Percentiles rank a stretch among this genome's conserved stretches.
These are phyloP conservation scores for Bipolaris cookei DNA, from an alignment of 2,329 filamentous ascomycete genomes.

Conservation along the genomic window DNA sequence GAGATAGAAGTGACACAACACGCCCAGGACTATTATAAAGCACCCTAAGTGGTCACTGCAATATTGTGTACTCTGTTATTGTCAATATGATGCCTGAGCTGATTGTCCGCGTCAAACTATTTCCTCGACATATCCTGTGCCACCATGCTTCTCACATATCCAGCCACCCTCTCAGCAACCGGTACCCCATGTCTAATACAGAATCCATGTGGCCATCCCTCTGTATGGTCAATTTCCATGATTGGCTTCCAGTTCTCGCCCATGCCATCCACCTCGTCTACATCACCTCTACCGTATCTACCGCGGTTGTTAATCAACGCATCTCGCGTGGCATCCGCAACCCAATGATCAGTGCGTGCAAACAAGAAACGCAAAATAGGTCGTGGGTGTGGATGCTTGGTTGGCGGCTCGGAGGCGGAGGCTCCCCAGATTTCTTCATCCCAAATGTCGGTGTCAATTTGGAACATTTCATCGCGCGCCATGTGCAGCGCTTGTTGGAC, in stretches of 20 bases:
- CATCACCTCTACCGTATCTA: constrained; percentile 18
- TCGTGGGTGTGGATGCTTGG: constrained; percentile 41
- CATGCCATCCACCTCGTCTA: constrained; percentile 31
- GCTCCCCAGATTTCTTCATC: constrained; percentile 65
- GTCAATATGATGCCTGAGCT: background rate
- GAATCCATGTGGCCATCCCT: constrained; percentile 65
- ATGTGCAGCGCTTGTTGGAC: constrained; percentile 65
- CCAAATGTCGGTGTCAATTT: constrained; percentile 64
- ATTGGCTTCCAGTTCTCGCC: constrained; percentile 51
- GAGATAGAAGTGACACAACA: no score
- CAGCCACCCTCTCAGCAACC: constrained; percentile 59
- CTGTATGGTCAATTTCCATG: constrained; percentile 62
- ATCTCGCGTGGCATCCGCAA: constrained; percentile 64
- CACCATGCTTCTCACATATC: constrained; percentile 56
- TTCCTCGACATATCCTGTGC: constrained; percentile 24
- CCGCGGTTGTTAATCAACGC: constrained; percentile 54
- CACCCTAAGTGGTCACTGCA: no score
- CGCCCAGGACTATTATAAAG: no score
- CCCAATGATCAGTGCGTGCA: constrained; percentile 66
- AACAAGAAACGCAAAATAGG: constrained; percentile 65
- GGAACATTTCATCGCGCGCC: constrained; percentile 63
- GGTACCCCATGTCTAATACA: constrained; percentile 58
- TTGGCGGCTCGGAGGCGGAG: constrained; percentile 28
- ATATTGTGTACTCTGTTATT: background rate
- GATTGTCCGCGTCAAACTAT: background rate